These are phyloP conservation scores for Tulasnella sp. DNA, from an alignment of 768 basidiomycete species.

Conservation along the genomic window DNA sequence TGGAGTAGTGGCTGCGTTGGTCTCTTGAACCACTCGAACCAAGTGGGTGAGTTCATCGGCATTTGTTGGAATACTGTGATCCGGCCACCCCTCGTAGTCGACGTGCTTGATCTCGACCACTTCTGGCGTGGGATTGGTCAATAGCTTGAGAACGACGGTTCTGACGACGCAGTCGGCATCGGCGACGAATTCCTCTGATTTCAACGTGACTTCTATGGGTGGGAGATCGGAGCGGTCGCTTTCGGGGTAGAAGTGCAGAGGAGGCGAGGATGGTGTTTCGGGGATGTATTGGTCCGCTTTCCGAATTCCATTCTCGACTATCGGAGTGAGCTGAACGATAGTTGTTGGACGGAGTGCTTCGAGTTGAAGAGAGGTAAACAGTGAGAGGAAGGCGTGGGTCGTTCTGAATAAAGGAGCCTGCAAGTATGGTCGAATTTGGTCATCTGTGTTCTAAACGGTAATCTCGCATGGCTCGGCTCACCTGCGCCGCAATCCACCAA, in stretches of 20 bases:
- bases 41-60: constrained; percentile 1
- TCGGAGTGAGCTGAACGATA: constrained; percentile 72
- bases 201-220: constrained; percentile 52
- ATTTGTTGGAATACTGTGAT: constrained; percentile 64
- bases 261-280: constrained; percentile 20
- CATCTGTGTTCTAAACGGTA: background rate
- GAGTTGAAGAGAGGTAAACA: constrained; percentile 38
- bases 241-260: constrained; percentile 28
- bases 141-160: constrained; percentile 34
- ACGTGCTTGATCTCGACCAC: constrained; percentile 51
- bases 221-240: constrained; percentile 33
- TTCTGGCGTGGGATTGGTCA: background rate
- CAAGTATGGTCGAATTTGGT: background rate
- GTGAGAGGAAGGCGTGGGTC: constrained; percentile 65
- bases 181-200: constrained; percentile 39
- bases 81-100: constrained; percentile 73
- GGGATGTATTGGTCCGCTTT: constrained; percentile 82
- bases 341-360: constrained; percentile 50
- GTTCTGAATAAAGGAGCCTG: constrained; percentile 62
- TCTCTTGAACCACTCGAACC: background rate
- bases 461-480: background rate
- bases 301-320: constrained; percentile 56
- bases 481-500: constrained; percentile 79
- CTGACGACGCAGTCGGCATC: constrained; percentile 57
- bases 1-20: background rate